Percentiles rank a stretch among this genome's conserved stretches.
Evolutionary conservation across 768 basidiomycete species (phyloP).

Genomic region (Russula compacta): DNA sequence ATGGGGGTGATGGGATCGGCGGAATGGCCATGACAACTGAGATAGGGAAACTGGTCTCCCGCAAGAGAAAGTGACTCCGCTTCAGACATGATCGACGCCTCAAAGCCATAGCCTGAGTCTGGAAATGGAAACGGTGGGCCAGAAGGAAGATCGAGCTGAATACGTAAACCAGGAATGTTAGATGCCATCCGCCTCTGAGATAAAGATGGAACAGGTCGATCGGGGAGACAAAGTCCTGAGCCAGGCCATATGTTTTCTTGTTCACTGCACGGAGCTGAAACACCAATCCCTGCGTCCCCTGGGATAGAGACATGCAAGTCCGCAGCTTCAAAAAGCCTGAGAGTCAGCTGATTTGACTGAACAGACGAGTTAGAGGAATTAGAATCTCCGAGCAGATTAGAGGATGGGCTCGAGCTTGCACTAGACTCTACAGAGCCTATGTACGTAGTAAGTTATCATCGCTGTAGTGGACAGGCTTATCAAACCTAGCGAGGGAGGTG

Average conservation of each 20-base stretch:
- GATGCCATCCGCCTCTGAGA: conserved; percentile 28
- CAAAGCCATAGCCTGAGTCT: conserved; percentile 17
- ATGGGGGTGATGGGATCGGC: conserved; percentile 21
- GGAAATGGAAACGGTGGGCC: conserved; percentile 14
- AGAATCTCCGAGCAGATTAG: background rate
- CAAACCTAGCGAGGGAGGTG: conserved; percentile 15
- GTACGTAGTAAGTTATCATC: background rate
- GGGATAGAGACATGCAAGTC: conserved; percentile 9
- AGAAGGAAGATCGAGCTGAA: conserved; percentile 22
- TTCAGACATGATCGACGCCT: background rate
- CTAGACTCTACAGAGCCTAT: conserved; percentile 9
- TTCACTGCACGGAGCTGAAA: background rate
- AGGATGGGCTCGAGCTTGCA: conserved; percentile 12
- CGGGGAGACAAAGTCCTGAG: background rate
- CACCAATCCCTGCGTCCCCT: background rate
- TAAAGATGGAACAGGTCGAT: conserved; percentile 21
- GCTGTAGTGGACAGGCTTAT: background rate
- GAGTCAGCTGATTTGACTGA: background rate
- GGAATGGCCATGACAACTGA: background rate
- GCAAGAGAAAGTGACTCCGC: conserved; percentile 3
- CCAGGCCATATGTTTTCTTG: conserved; percentile 8
- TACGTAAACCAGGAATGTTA: conserved; percentile 24
- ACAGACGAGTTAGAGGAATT: conserved; percentile 4
- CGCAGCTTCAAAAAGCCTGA: background rate
- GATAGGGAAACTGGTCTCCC: conserved; percentile 2